These are phyloP conservation scores for Colletotrichum magnum DNA, from an alignment of 2,329 filamentous ascomycete genomes.

Conservation along the genomic window DNA sequence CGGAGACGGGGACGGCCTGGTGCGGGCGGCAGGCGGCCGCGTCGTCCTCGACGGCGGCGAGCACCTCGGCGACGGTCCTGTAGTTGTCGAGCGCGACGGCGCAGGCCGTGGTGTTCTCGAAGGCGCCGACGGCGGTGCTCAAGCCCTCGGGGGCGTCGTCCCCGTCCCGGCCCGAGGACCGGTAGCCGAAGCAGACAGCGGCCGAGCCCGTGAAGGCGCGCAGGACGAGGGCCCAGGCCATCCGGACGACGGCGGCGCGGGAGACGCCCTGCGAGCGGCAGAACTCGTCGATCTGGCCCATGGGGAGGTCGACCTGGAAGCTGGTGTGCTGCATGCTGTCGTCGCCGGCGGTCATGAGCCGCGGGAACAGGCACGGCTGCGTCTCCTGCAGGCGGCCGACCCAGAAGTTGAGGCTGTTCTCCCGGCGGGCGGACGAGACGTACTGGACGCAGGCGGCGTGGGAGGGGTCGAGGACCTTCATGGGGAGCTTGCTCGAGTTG, in stretches of 20 bases:
- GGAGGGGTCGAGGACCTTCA: conserved; percentile 49
- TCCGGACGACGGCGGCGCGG: conserved; percentile 65
- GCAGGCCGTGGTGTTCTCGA: conserved; percentile 57
- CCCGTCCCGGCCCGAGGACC: conserved; percentile 60
- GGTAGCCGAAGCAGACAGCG: conserved; percentile 69
- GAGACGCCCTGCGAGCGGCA: conserved; percentile 55
- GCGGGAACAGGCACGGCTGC: conserved; percentile 63
- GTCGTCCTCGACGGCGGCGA: conserved; percentile 52
- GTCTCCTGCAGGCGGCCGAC: conserved; percentile 54
- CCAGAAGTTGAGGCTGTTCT: conserved; percentile 62
- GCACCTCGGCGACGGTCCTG: conserved; percentile 49
- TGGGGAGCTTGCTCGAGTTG: conserved; percentile 53
- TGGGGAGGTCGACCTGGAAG: conserved; percentile 58
- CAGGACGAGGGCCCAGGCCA: conserved; percentile 73
- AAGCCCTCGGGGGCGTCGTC: conserved; percentile 58
- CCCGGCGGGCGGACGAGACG: conserved; percentile 50
- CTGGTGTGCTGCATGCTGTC: conserved; percentile 52
- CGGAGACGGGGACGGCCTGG: conserved; percentile 61
- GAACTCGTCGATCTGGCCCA: conserved; percentile 60
- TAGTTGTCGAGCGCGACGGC: conserved; percentile 49
- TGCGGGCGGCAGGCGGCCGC: conserved; percentile 51
- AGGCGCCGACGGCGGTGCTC: conserved; percentile 60
- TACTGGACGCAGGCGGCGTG: conserved; percentile 57
- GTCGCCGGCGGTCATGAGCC: conserved; percentile 47
- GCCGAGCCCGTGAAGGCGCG: conserved; percentile 67